phyloP scores from a whole-genome alignment of 140 eudicot genomes.

The Ambrosia hybrid region DNA sequence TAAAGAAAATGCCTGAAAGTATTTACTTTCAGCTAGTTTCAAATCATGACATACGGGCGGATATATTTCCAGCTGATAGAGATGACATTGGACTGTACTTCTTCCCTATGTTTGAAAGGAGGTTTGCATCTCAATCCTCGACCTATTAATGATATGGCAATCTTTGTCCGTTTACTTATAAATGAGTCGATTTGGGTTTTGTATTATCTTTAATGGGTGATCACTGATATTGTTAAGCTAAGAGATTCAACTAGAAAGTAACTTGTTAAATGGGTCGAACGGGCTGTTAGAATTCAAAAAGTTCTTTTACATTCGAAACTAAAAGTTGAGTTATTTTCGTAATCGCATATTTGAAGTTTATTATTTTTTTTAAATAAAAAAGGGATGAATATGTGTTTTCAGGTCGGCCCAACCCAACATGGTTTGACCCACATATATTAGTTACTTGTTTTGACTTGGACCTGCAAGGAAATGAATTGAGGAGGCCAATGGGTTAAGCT shows the following conservation, averaged over 20 bases:
- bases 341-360: background rate
- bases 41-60: constrained; percentile 25
- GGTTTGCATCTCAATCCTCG: constrained; percentile 33
- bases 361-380: background rate
- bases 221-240: background rate
- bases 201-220: background rate
- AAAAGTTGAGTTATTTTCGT: background rate
- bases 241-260: background rate
- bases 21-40: constrained; percentile 52
- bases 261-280: background rate
- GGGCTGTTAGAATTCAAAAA: background rate
- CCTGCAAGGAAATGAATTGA: too few species aligned
- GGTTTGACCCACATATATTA: background rate
- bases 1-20: constrained; percentile 49
- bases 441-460: too few species aligned
- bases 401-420: background rate
- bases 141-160: background rate
- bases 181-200: background rate
- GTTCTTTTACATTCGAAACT: background rate
- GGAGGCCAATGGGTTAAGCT: background rate
- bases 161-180: background rate
- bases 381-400: background rate
- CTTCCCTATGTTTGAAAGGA: constrained; percentile 37
- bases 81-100: constrained; percentile 68
- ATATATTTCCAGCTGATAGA: constrained; percentile 45